phyloP scores from a whole-genome alignment of 306 rosid species.

The Argentina anserina region DNA sequence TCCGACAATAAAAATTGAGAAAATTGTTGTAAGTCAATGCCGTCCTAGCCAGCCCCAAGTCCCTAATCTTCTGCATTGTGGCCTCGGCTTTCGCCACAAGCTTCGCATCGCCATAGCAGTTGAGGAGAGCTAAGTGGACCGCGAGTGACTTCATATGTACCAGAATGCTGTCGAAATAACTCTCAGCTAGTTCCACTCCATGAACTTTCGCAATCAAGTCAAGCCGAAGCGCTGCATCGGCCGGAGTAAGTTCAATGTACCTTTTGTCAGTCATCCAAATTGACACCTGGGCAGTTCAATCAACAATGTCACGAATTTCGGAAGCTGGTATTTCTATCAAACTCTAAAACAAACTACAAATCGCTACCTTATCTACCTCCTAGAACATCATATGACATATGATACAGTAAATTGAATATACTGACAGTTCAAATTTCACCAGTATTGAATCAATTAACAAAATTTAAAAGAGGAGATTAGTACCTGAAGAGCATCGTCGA shows the following conservation, averaged over 20 bases:
- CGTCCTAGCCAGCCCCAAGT: slow-evolving; percentile 14
- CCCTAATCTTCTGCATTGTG: slow-evolving; percentile 25
- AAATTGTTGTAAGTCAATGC: slow-evolving; percentile 11
- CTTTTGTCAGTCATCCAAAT: slow-evolving; percentile 28
- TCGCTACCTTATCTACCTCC: too few relatives aligned
- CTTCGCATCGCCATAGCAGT: slow-evolving; percentile 21
- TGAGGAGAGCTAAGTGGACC: slow-evolving; percentile 23
- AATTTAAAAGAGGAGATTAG: too few relatives aligned
- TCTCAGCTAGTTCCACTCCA: slow-evolving; percentile 29
- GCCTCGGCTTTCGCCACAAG: slow-evolving; percentile 29
- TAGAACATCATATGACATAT: too few relatives aligned
- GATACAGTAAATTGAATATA: too few relatives aligned
- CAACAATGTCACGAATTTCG: not conserved
- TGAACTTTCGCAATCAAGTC: slow-evolving; percentile 33
- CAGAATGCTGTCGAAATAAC: slow-evolving; percentile 26
- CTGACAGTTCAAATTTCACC: too few relatives aligned
- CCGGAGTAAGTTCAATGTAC: not conserved
- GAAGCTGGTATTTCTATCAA: not conserved
- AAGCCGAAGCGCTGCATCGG: slow-evolving; percentile 17
- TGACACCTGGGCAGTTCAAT: slow-evolving; percentile 10
- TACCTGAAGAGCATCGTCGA: slow-evolving; percentile 30
- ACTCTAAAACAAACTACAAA: not conserved
- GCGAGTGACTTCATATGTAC: slow-evolving; percentile 1
- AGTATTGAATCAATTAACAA: too few relatives aligned
- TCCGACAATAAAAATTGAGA: slow-evolving; percentile 20